Evolutionary conservation across 805 yeast species (phyloP), one percentile per base, ranked within the genome.

Genomic region (Candida montana): DNA sequence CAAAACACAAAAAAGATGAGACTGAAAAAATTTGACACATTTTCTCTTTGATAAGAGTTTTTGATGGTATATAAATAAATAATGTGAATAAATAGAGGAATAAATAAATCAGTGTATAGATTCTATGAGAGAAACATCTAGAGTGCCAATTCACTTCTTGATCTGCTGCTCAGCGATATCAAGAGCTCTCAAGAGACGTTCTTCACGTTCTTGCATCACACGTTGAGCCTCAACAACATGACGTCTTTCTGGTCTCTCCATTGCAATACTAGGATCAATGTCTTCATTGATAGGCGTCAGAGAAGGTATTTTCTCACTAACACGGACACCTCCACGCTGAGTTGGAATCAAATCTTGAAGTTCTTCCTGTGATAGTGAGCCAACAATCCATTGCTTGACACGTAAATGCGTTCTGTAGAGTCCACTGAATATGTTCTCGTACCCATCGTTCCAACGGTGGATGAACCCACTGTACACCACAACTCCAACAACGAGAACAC

Each of bases 361-460:
- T 52, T 86, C 90, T 47, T 72, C 72, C 9, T 71, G 77, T 5
- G 74, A 61, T 43, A 87, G 65, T 16, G 62, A 62, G 2, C 83
- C 83, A n/a, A 72, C 46, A 2, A 83, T 34, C 40, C 58, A 51
- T 48, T 79, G 80, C 54, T 84, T 76, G 35, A 73, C 34, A 30
- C 73, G 62, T 33, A 86, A 69, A 48, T 86, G 79, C 20, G 69
- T 58, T 37, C 91, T 62, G 59, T 85, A 79, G 37, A 83, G 77
- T 31, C 74, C 77, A 11, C 87, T 73, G 62, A 86, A 79, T 7
- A 83, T 78, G 53, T 86, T 81, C 43, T 86, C 91, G 48, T 75
- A 74, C 3, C 89, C 89, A 44, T 86, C 93, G 55, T 87, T 85
- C 95, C 95, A 86, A 39, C 88, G 67, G 58, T 81, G 75, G 63